Conservation (phyloP, 169 alveolate species). For the Cryptosporidium ubiquitum region DNA sequence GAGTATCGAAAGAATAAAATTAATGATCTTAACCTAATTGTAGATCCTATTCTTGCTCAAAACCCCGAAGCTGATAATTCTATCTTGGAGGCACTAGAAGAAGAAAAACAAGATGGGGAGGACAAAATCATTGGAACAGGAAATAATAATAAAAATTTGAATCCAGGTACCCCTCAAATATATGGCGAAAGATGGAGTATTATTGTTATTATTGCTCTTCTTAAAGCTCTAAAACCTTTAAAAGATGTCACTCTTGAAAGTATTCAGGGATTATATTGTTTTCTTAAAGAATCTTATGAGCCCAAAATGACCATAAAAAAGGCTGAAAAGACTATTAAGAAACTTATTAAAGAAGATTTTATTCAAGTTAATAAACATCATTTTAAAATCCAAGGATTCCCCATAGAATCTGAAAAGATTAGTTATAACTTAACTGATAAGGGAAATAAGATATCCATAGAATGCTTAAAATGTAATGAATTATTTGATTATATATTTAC, state of each 20-base stretch:
- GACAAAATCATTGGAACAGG: neutral
- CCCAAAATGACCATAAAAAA: slow-evolving; percentile 28
- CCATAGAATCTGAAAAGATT: slow-evolving; percentile 43
- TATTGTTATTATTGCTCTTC: slow-evolving; percentile 16
- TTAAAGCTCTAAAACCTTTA: neutral
- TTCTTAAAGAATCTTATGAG: neutral
- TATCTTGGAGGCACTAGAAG: neutral
- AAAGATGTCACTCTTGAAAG: neutral
- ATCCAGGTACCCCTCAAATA: slow-evolving; percentile 6
- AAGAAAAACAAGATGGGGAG: neutral
- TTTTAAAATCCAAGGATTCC: slow-evolving; percentile 12
- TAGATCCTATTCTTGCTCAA: slow-evolving; percentile 18
- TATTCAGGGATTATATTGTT: slow-evolving; percentile 7
- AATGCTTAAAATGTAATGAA: slow-evolving; percentile 6
- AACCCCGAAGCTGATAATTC: slow-evolving; percentile 38
- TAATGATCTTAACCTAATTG: slow-evolving; percentile 11
- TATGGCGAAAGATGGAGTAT: slow-evolving; percentile 59
- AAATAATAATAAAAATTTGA: neutral
- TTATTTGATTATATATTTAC: neutral
- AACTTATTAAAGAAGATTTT: slow-evolving; percentile 2
- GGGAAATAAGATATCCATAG: slow-evolving; percentile 1
- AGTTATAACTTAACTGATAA: slow-evolving; percentile 11
- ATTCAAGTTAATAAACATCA: neutral
- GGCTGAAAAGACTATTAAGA: slow-evolving; percentile 32
- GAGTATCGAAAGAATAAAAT: slow-evolving; percentile 35